Percentiles rank a stretch among this genome's conserved stretches.
These are phyloP conservation scores for Aspergillus baeticus DNA, from an alignment of 495 filamentous ascomycete species.

Conservation along the genomic window DNA sequence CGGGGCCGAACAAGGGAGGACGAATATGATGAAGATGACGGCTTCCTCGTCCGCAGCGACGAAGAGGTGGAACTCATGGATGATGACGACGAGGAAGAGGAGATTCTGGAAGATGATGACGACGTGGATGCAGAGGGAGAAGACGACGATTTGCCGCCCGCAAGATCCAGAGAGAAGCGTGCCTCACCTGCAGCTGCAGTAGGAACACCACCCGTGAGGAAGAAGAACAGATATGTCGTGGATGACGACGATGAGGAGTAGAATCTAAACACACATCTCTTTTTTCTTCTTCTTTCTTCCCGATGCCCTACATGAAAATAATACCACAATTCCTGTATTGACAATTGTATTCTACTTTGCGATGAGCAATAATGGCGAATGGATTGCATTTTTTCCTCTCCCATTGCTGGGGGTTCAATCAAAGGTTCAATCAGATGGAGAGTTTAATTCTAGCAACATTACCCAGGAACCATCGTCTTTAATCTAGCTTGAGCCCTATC, in stretches of 20 bases:
- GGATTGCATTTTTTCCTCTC: no score
- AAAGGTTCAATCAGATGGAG: background rate
- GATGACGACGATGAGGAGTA: conserved; percentile 48
- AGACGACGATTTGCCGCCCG: conserved; percentile 36
- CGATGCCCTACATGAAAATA: background rate
- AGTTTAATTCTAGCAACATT: no score
- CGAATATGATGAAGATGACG: conserved; percentile 81
- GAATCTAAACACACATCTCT: background rate
- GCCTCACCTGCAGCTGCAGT: conserved; percentile 16
- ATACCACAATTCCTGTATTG: conserved; percentile 2
- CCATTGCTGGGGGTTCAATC: no score
- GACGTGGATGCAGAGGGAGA: conserved; percentile 58
- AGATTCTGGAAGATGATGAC: conserved; percentile 58
- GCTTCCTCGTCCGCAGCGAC: conserved; percentile 73
- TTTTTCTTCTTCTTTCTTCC: background rate
- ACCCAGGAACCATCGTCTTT: no score
- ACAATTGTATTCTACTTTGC: conserved; percentile 1
- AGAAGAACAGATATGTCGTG: conserved; percentile 48
- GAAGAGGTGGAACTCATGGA: conserved; percentile 62
- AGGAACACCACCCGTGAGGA: conserved; percentile 40
- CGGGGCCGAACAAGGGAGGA: conserved; percentile 66
- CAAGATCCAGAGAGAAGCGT: conserved; percentile 26
- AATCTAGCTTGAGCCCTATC: no score
- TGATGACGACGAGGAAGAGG: conserved; percentile 63
- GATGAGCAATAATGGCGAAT: background rate